A percentile compares a stretch with the other conserved stretches of the same genome.
These are phyloP conservation scores for Aspergillus sp. DNA, from an alignment of 2,329 filamentous ascomycete genomes.

Conservation along the genomic window DNA sequence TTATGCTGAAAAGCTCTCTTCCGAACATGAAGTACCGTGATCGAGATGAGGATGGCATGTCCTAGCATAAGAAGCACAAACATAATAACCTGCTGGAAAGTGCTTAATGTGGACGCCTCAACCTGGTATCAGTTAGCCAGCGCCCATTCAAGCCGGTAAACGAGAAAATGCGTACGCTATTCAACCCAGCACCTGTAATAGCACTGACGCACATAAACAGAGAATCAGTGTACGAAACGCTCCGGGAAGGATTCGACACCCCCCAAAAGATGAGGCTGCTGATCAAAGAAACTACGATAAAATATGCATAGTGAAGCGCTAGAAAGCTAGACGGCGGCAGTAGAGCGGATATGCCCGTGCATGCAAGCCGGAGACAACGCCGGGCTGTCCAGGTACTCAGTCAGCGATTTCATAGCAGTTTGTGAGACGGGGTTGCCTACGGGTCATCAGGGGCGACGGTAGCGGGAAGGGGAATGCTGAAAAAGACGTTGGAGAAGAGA, in stretches of 20 bases:
- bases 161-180: constrained; percentile 49
- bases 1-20: constrained; percentile 63
- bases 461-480: background rate
- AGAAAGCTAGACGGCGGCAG: constrained; percentile 57
- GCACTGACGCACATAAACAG: constrained; percentile 66
- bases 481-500: background rate
- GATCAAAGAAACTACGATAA: constrained; percentile 56
- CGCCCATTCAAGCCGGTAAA: background rate
- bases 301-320: constrained; percentile 67
- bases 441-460: constrained; percentile 4
- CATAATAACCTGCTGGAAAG: constrained; percentile 66
- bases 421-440: background rate
- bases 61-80: constrained; percentile 67
- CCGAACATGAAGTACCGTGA: constrained; percentile 62
- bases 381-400: constrained; percentile 17
- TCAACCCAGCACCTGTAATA: constrained; percentile 67
- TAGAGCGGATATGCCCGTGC: constrained; percentile 24
- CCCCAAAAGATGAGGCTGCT: constrained; percentile 61
- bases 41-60: constrained; percentile 66
- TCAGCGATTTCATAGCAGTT: background rate
- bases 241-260: constrained; percentile 51
- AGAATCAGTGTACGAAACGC: constrained; percentile 62
- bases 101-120: constrained; percentile 60
- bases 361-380: constrained; percentile 20
- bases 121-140: constrained; percentile 25